Conservation (phyloP, 176 grass and related monocot genomes). For the Carex pumila region DNA sequence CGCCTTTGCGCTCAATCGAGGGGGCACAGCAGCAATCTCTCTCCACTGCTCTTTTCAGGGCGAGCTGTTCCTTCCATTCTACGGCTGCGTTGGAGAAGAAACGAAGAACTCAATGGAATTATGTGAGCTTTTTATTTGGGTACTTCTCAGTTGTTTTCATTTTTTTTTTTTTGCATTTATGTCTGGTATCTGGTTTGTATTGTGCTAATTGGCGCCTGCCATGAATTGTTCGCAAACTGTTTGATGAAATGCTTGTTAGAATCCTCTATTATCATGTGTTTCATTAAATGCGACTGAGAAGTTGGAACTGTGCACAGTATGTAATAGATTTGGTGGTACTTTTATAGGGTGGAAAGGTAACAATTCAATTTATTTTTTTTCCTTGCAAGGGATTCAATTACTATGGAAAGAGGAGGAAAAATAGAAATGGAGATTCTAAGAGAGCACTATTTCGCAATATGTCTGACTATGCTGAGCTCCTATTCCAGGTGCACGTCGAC, state of each 20-base stretch:
- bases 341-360: neutral
- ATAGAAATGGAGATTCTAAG: constrained; percentile 71
- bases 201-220: neutral
- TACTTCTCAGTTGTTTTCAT: neutral
- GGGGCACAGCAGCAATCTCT: neutral
- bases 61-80: constrained; percentile 58
- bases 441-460: constrained; percentile 48
- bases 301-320: neutral
- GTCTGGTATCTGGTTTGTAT: neutral
- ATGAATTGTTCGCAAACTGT: constrained; percentile 8
- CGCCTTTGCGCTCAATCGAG: constrained; percentile 1
- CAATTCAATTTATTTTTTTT: neutral
- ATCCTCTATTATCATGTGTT: constrained; percentile 14
- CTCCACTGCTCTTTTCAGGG: constrained; percentile 12
- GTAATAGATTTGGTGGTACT: neutral
- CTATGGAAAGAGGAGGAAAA: constrained; percentile 56
- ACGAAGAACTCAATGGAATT: constrained; percentile 56
- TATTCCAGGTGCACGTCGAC: constrained; percentile 56
- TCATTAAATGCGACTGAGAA: constrained; percentile 11
- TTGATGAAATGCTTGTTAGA: constrained; percentile 31
- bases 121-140: constrained; percentile 26
- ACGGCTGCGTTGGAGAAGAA: constrained; percentile 58
- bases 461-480: constrained; percentile 58
- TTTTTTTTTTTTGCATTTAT: neutral
- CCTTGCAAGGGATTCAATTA: constrained; percentile 59